Percentiles rank a stretch among this genome's conserved stretches.
These are phyloP conservation scores for Carpinus fangiana DNA, from an alignment of 306 rosid genomes.

Conservation along the genomic window DNA sequence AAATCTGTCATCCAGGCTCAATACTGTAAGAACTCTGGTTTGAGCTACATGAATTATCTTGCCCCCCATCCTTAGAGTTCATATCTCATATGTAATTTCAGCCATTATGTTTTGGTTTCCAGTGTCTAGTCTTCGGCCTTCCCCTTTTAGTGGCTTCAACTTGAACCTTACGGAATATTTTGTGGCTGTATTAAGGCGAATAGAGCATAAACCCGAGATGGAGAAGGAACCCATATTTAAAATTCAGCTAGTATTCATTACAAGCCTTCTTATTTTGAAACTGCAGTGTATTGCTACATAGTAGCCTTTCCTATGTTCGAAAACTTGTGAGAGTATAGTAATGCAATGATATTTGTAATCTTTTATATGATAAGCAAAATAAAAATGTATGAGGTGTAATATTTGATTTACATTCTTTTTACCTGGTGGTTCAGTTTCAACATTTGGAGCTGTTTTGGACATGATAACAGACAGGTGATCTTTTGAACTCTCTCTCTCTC, in stretches of 20 bases:
- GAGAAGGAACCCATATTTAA: neutral
- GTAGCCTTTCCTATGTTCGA: neutral
- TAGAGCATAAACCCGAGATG: neutral
- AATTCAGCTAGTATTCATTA: neutral
- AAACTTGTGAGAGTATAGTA: neutral
- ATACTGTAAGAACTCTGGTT: neutral
- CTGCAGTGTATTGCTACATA: neutral
- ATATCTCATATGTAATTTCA: neutral
- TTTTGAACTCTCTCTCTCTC: neutral
- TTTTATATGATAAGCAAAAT: neutral
- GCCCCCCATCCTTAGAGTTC: neutral
- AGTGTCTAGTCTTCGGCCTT: neutral
- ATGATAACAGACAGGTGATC: constrained; percentile 94
- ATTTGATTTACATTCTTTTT: constrained; percentile 11
- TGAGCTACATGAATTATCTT: neutral
- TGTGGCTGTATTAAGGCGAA: neutral
- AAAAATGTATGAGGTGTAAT: constrained; percentile 12
- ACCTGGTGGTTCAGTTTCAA: constrained; percentile 70
- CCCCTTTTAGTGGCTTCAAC: neutral
- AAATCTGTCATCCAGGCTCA: neutral
- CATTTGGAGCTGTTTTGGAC: constrained; percentile 98
- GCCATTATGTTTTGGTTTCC: neutral
- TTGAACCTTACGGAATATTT: neutral
- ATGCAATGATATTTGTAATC: neutral
- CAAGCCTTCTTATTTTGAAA: neutral